Evolutionary conservation across 2,329 filamentous ascomycete species (phyloP).

Genomic region (Ascochyta rabiei): DNA sequence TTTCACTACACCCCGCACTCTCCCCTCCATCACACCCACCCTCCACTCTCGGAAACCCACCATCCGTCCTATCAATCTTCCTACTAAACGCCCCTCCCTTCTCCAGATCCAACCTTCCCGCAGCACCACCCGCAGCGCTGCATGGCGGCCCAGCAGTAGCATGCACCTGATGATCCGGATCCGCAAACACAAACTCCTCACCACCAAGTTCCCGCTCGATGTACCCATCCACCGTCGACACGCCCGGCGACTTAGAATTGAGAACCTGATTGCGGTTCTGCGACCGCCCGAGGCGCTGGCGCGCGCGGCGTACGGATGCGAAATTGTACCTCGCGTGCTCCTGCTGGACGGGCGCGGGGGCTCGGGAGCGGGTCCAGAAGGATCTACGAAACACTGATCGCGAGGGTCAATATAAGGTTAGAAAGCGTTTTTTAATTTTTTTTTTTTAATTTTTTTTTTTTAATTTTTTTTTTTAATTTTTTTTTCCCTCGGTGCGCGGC

Average conservation of each 20-base stretch:
- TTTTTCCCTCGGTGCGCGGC: too few species aligned
- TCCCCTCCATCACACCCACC: neutral
- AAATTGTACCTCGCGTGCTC: conserved; percentile 4
- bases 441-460: too few species aligned
- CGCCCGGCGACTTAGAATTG: conserved; percentile 8
- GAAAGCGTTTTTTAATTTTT: too few species aligned
- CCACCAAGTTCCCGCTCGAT: neutral
- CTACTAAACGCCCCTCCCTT: neutral
- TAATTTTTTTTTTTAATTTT: too few species aligned
- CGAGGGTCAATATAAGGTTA: neutral
- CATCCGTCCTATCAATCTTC: neutral
- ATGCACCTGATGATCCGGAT: conserved; percentile 7
- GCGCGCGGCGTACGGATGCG: neutral
- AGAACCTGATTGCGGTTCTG: neutral
- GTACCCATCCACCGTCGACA: conserved; percentile 1
- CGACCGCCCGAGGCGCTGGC: neutral
- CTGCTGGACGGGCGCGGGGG: neutral
- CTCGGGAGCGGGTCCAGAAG: neutral
- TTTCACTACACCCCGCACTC: neutral
- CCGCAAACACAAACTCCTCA: conserved; percentile 2
- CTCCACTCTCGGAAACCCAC: neutral
- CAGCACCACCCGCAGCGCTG: neutral
- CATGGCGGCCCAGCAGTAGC: neutral
- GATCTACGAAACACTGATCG: conserved; percentile 10
- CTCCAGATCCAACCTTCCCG: neutral